phyloP scores from a whole-genome alignment of 805 yeast genomes.

The Ogataea haglerorum region DNA sequence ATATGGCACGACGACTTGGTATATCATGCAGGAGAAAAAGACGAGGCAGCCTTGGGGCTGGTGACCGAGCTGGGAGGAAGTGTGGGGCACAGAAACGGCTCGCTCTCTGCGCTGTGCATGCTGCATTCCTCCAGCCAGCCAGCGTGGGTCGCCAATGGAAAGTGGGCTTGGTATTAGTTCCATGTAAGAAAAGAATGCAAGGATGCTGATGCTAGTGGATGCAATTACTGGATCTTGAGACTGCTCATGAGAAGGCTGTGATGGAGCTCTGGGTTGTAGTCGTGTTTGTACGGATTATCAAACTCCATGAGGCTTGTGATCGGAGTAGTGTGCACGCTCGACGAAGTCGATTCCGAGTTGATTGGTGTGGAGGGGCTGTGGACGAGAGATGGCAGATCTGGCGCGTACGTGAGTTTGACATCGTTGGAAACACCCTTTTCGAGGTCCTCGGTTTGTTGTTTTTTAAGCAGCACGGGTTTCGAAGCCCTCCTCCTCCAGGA shows the following conservation, averaged over 20 bases:
- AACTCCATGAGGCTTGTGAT: conserved; percentile 9
- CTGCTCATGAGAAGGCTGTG: conserved; percentile 15
- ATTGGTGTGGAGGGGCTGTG: conserved; percentile 13
- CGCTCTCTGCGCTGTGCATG: conserved; percentile 22
- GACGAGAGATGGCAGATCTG: conserved; percentile 9
- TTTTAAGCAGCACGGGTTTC: conserved; percentile 4
- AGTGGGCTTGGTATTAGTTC: conserved; percentile 28
- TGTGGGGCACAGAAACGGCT: conserved; percentile 16
- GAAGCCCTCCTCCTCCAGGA: neutral
- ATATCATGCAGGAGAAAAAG: conserved; percentile 10
- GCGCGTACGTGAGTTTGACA: neutral
- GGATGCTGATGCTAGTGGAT: conserved; percentile 3
- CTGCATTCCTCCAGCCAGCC: conserved; percentile 11
- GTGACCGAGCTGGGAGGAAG: conserved; percentile 16
- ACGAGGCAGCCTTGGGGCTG: conserved; percentile 10
- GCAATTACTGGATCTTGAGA: conserved; percentile 17
- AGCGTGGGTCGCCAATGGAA: conserved; percentile 27
- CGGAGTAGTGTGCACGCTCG: conserved; percentile 13
- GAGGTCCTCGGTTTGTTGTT: neutral
- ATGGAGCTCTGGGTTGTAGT: neutral
- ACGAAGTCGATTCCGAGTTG: conserved; percentile 3
- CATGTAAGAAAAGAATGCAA: neutral
- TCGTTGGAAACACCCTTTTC: conserved; percentile 10
- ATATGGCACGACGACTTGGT: conserved; percentile 28
- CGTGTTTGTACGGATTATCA: conserved; percentile 13